A percentile compares a stretch with the other conserved stretches of the same genome.
These are phyloP conservation scores for Teunomyces tritomae DNA, from an alignment of 805 yeast species.

Conservation along the genomic window DNA sequence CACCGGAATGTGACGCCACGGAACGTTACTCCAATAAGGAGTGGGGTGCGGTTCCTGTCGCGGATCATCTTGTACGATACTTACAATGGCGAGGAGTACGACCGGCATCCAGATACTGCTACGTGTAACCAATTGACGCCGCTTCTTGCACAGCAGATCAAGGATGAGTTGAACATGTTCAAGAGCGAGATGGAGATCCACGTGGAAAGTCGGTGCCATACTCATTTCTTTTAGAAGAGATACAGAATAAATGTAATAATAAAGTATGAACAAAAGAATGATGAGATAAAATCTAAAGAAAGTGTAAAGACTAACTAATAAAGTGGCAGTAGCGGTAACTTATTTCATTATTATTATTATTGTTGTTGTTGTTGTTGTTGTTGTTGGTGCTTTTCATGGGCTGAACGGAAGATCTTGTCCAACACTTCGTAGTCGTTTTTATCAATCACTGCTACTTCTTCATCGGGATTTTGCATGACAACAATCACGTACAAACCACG, in stretches of 20 bases:
- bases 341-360: too few species aligned
- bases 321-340: too few species aligned
- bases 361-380: constrained; percentile 5
- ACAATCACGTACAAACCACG: constrained; percentile 41
- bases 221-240: constrained; percentile 67
- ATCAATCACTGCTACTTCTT: constrained; percentile 44
- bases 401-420: constrained; percentile 46
- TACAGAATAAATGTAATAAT: not conserved
- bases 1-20: constrained; percentile 8
- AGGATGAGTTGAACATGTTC: constrained; percentile 76
- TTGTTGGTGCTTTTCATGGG: constrained; percentile 29
- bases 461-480: constrained; percentile 41
- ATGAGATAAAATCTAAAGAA: too few species aligned
- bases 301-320: too few species aligned
- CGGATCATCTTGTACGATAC: constrained; percentile 84
- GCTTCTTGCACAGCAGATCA: constrained; percentile 76
- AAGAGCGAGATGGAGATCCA: constrained; percentile 84
- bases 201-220: constrained; percentile 70
- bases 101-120: constrained; percentile 88
- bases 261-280: not conserved
- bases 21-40: constrained; percentile 3
- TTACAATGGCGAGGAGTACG: constrained; percentile 78
- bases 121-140: constrained; percentile 93
- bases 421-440: constrained; percentile 35
- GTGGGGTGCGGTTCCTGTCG: constrained; percentile 67